A percentile compares a stretch with the other conserved stretches of the same genome.
phyloP scores from a whole-genome alignment of 164 flowering plant species.

The Piper longum region DNA sequence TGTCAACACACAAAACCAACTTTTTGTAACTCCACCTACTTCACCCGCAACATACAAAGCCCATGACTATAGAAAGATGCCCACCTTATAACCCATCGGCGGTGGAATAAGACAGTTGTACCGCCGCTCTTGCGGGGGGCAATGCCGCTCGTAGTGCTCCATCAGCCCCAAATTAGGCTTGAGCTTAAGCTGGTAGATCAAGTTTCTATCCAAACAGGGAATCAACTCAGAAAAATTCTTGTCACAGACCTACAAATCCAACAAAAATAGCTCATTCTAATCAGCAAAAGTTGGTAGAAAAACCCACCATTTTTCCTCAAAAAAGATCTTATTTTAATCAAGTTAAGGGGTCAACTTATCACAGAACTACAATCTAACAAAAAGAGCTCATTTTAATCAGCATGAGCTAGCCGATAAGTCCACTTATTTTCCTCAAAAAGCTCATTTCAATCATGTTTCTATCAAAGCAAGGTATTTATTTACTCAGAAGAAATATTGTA shows the following conservation, averaged over 20 bases:
- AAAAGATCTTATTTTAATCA: too few relatives aligned
- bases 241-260: conserved; percentile 25
- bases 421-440: too few relatives aligned
- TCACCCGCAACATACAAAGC: background rate
- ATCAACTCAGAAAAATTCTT: conserved; percentile 57
- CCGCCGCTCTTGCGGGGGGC: conserved; percentile 62
- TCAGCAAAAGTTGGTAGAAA: too few relatives aligned
- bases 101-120: conserved; percentile 85
- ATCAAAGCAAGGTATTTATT: too few relatives aligned
- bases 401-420: too few relatives aligned
- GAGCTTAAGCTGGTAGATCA: conserved; percentile 50
- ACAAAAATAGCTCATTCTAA: too few relatives aligned
- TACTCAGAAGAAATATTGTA: too few relatives aligned
- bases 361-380: too few relatives aligned
- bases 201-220: conserved; percentile 74
- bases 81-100: conserved; percentile 68
- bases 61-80: background rate
- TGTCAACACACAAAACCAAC: conserved; percentile 29
- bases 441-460: too few relatives aligned
- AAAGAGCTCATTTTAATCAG: too few relatives aligned
- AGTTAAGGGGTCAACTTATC: too few relatives aligned
- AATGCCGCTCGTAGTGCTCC: conserved; percentile 94
- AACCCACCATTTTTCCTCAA: too few relatives aligned
- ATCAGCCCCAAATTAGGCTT: conserved; percentile 60
- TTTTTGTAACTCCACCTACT: background rate